Conservation (phyloP, 352 stramenopile genomes). For the Blastocystis sp. region DNA sequence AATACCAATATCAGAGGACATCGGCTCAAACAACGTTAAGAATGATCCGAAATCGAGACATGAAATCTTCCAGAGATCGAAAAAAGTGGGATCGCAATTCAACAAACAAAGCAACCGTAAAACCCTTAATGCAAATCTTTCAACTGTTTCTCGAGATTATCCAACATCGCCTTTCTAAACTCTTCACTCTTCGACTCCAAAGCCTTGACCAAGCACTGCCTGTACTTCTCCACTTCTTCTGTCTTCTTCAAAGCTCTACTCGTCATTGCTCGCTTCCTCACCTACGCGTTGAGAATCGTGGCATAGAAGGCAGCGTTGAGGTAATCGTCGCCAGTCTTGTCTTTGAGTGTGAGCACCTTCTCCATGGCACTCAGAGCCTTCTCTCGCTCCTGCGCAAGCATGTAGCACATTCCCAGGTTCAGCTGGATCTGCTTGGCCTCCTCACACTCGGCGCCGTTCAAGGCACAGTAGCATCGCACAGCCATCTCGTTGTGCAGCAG, state of each 20-base stretch:
- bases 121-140: conserved; percentile 48
- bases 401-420: conserved; percentile 41
- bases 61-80: conserved; percentile 86
- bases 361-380: neutral
- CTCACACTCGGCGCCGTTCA: neutral
- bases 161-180: conserved; percentile 46
- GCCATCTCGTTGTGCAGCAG: conserved; percentile 38
- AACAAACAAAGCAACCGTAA: neutral
- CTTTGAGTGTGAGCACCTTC: neutral
- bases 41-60: neutral
- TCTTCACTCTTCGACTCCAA: neutral
- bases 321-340: conserved; percentile 6
- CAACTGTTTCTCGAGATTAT: conserved; percentile 35
- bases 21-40: neutral
- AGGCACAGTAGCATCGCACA: neutral
- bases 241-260: conserved; percentile 42
- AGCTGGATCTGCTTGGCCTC: neutral
- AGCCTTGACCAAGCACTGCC: neutral
- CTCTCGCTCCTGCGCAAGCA: neutral
- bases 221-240: neutral
- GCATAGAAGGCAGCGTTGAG: conserved; percentile 37
- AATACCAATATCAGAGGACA: conserved; percentile 71
- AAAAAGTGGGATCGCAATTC: neutral
- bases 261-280: neutral
- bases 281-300: conserved; percentile 24